Evolutionary conservation across 805 yeast genomes (phyloP).

Genomic region (Brettanomyces anomalus): DNA sequence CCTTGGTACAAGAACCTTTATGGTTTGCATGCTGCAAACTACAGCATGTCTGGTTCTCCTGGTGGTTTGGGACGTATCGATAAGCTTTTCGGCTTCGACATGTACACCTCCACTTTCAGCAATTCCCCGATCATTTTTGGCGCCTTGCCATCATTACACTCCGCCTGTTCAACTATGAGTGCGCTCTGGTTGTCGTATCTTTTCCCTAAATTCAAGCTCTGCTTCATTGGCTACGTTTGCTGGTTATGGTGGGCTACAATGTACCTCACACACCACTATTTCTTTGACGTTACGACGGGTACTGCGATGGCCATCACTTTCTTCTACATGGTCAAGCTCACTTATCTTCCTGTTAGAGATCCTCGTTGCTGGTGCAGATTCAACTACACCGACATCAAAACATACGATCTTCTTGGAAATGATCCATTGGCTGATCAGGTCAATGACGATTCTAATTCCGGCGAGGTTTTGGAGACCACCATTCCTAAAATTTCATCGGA

Average conservation of each 20-base stretch:
- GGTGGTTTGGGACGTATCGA: constrained; percentile 91
- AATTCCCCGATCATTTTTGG: constrained; percentile 92
- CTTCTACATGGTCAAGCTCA: constrained; percentile 61
- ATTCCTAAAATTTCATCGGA: neutral
- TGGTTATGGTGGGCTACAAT: constrained; percentile 99
- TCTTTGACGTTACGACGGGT: constrained; percentile 85
- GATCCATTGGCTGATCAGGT: constrained; percentile 25
- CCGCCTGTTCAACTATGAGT: constrained; percentile 89
- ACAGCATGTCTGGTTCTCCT: constrained; percentile 83
- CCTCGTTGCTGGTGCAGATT: constrained; percentile 55
- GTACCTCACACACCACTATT: constrained; percentile 94
- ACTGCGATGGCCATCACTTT: constrained; percentile 64
- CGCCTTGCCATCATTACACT: constrained; percentile 63
- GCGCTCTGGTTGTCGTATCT: constrained; percentile 74
- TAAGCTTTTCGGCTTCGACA: constrained; percentile 59
- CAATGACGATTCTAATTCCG: neutral
- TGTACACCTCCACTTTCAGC: constrained; percentile 71
- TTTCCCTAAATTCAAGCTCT: constrained; percentile 58
- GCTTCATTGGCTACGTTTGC: constrained; percentile 67
- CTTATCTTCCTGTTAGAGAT: constrained; percentile 50
- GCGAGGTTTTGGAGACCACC: neutral
- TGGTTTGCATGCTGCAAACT: constrained; percentile 82
- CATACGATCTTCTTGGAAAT: constrained; percentile 20
- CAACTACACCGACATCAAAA: constrained; percentile 43
- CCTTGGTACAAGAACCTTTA: constrained; percentile 87